These are phyloP conservation scores for Thalassiosira profunda DNA, from an alignment of 108 stramenopile genomes.

Conservation along the genomic window DNA sequence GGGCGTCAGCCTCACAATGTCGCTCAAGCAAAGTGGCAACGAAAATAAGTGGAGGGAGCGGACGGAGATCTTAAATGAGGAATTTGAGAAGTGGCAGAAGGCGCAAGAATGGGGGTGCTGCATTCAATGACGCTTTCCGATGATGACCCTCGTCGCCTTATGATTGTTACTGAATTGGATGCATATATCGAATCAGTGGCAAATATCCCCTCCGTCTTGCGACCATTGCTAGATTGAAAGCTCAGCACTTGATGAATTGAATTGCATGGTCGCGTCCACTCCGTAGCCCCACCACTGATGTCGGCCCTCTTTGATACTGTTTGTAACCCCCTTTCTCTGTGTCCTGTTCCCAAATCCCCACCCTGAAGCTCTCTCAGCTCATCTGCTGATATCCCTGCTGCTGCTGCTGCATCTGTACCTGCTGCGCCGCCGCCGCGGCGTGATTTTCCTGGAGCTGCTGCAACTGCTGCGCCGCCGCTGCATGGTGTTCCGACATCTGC, in stretches of 20 bases:
- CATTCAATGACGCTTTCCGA: too few species aligned
- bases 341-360: background rate
- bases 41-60: constrained; percentile 17
- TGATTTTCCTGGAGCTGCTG: constrained; percentile 8
- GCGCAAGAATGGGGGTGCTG: background rate
- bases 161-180: too few species aligned
- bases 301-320: background rate
- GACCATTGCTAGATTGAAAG: constrained; percentile 26
- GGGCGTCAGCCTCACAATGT: constrained; percentile 2
- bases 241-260: constrained; percentile 54
- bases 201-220: too few species aligned
- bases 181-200: too few species aligned
- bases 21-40: constrained; percentile 2
- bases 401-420: constrained; percentile 14
- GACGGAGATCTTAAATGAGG: constrained; percentile 17
- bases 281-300: background rate
- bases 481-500: background rate
- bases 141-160: too few species aligned
- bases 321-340: constrained; percentile 3
- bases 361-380: background rate
- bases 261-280: background rate
- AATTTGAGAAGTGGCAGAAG: constrained; percentile 18
- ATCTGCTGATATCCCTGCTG: constrained; percentile 5
- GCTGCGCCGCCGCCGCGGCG: background rate
- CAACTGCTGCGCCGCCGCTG: background rate